Conservation (phyloP, 1,284 basidiomycete genomes). For the Moniliophthora roreri region DNA sequence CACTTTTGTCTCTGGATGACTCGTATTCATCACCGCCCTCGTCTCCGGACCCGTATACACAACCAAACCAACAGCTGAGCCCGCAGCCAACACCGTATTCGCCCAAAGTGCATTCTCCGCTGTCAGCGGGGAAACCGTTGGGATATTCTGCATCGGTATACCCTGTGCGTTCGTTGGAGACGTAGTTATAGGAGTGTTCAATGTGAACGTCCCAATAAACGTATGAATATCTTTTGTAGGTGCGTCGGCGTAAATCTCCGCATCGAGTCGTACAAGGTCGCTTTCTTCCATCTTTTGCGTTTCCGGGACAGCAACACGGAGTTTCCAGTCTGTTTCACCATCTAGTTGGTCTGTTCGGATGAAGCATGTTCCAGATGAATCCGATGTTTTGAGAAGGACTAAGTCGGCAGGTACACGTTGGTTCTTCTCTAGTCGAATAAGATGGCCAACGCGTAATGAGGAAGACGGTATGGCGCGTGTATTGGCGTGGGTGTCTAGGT, state of each 20-base stretch:
- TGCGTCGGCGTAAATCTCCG: conserved; percentile 68
- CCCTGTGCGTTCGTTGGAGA: conserved; percentile 29
- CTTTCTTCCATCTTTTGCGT: conserved; percentile 77
- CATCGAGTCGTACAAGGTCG: conserved; percentile 64
- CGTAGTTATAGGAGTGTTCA: conserved; percentile 51
- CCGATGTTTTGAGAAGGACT: conserved; percentile 86
- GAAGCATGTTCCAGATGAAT: conserved; percentile 90
- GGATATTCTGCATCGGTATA: conserved; percentile 54
- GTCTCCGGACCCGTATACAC: conserved; percentile 96
- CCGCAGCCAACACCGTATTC: conserved; percentile 96
- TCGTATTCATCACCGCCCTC: conserved; percentile 98
- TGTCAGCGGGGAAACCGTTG: conserved; percentile 77
- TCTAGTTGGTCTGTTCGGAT: conserved; percentile 98
- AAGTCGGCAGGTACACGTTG: conserved; percentile 96
- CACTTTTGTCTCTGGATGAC: conserved; percentile 93
- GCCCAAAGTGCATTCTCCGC: conserved; percentile 97
- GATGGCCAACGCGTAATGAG: conserved; percentile 87
- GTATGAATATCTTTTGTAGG: conserved; percentile 97
- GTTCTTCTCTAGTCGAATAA: conserved; percentile 94
- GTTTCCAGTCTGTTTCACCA: conserved; percentile 99
- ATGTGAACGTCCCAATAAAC: conserved; percentile 91
- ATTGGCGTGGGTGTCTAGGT: conserved; percentile 43
- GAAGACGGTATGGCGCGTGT: conserved; percentile 87
- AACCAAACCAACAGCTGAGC: conserved; percentile 90
- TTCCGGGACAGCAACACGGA: conserved; percentile 84